Conservation (phyloP, 2,329 filamentous ascomycete species). For the Aspergillus sergii region DNA sequence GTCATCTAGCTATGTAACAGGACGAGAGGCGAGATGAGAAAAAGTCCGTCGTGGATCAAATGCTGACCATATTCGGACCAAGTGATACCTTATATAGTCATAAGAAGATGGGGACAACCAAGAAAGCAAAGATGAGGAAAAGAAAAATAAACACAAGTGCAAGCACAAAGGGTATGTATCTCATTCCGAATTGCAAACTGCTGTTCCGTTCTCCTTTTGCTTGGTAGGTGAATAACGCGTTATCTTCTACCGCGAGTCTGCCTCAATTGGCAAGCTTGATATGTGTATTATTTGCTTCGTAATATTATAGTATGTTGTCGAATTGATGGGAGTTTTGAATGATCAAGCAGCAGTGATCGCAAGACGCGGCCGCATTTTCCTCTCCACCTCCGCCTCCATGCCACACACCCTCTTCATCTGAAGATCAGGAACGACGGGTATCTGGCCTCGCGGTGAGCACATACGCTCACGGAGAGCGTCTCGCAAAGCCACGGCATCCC, state of each 20-base stretch:
- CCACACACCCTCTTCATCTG: conserved; percentile 8
- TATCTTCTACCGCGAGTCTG: too few relatives aligned
- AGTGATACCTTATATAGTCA: too few relatives aligned
- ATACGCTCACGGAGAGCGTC: conserved; percentile 29
- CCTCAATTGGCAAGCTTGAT: not conserved
- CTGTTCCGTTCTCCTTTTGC: not conserved
- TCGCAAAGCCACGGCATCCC: conserved; percentile 30
- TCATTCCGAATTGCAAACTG: not conserved
- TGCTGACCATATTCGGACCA: too few relatives aligned
- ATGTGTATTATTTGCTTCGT: not conserved
- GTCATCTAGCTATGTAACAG: too few relatives aligned
- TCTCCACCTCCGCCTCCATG: not conserved
- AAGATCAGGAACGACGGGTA: conserved; percentile 10
- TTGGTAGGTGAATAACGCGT: too few relatives aligned
- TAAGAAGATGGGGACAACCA: not conserved
- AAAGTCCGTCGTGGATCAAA: too few relatives aligned
- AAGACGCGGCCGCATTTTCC: conserved; percentile 20
- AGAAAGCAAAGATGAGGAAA: not conserved
- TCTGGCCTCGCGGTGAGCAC: conserved; percentile 17
- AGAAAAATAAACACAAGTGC: not conserved
- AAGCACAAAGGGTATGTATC: not conserved
- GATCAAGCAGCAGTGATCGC: conserved; percentile 34
- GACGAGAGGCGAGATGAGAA: too few relatives aligned
- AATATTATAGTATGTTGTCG: not conserved
- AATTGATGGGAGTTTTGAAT: not conserved